These are phyloP conservation scores for Zygosaccharomyces sapae DNA, from an alignment of 1,139 yeast species.

Conservation along the genomic window DNA sequence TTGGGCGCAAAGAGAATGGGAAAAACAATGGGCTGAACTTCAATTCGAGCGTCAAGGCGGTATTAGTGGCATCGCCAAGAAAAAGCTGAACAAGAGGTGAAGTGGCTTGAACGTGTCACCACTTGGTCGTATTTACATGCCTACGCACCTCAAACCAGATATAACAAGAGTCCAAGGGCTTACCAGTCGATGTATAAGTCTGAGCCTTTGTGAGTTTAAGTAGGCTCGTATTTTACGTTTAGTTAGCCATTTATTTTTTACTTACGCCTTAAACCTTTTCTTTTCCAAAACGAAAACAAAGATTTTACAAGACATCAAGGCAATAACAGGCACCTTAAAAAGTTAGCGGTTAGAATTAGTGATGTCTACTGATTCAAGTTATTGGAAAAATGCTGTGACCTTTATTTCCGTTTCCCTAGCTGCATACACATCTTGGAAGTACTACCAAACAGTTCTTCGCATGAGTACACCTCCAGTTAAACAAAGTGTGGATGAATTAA, in stretches of 20 bases:
- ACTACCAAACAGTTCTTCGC: slow-evolving; percentile 7
- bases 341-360: slow-evolving; percentile 1
- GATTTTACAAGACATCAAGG: no score
- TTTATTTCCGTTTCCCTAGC: slow-evolving; percentile 17
- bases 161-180: background rate
- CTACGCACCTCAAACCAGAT: slow-evolving; percentile 11
- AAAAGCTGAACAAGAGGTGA: slow-evolving; percentile 15
- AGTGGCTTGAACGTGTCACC: slow-evolving; percentile 16
- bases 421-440: slow-evolving; percentile 16
- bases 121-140: slow-evolving; percentile 19
- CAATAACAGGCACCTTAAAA: background rate
- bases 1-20: slow-evolving; percentile 17
- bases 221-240: slow-evolving; percentile 1
- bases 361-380: background rate
- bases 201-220: background rate
- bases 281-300: no score
- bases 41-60: slow-evolving; percentile 16
- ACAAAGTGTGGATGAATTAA: slow-evolving; percentile 55
- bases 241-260: background rate
- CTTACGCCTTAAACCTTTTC: no score
- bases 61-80: slow-evolving; percentile 11
- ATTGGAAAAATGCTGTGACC: slow-evolving; percentile 20
- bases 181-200: background rate
- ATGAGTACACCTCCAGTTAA: slow-evolving; percentile 17
- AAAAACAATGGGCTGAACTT: slow-evolving; percentile 13